A percentile compares a stretch with the other conserved stretches of the same genome.
These are phyloP conservation scores for Tricladium varicosporioides DNA, from an alignment of 2,329 filamentous ascomycete species.

Conservation along the genomic window DNA sequence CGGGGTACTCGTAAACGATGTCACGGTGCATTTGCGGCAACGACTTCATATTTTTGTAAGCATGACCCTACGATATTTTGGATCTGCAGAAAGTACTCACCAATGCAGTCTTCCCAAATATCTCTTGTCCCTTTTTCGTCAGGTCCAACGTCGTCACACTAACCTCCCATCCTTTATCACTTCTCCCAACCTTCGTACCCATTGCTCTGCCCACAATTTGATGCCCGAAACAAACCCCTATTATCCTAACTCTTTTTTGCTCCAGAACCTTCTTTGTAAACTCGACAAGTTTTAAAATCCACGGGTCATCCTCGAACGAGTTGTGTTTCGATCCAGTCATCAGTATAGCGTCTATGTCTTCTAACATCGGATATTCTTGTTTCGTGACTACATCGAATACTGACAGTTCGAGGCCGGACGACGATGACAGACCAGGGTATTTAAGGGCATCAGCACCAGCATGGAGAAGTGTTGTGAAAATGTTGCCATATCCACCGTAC, in stretches of 20 bases:
- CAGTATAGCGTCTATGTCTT: slow-evolving; percentile 77
- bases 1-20: slow-evolving; percentile 63
- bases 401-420: slow-evolving; percentile 40
- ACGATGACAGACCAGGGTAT: slow-evolving; percentile 40
- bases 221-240: slow-evolving; percentile 86
- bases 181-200: slow-evolving; percentile 64
- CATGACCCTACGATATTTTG: neutral
- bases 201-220: slow-evolving; percentile 78
- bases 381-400: slow-evolving; percentile 45
- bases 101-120: slow-evolving; percentile 66
- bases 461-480: slow-evolving; percentile 62
- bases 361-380: slow-evolving; percentile 68
- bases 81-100: slow-evolving; percentile 34
- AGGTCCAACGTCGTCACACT: slow-evolving; percentile 68
- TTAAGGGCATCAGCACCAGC: slow-evolving; percentile 49
- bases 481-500: slow-evolving; percentile 70
- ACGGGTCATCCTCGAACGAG: slow-evolving; percentile 70
- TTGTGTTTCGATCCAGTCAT: slow-evolving; percentile 75
- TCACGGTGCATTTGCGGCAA: slow-evolving; percentile 89
- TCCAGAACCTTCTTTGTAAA: slow-evolving; percentile 60
- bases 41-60: slow-evolving; percentile 41
- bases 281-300: slow-evolving; percentile 73
- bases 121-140: slow-evolving; percentile 64
- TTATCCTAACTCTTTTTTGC: slow-evolving; percentile 62
- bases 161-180: slow-evolving; percentile 76